phyloP scores from a whole-genome alignment of 257 asterid species.

The Solanum neorickii region DNA sequence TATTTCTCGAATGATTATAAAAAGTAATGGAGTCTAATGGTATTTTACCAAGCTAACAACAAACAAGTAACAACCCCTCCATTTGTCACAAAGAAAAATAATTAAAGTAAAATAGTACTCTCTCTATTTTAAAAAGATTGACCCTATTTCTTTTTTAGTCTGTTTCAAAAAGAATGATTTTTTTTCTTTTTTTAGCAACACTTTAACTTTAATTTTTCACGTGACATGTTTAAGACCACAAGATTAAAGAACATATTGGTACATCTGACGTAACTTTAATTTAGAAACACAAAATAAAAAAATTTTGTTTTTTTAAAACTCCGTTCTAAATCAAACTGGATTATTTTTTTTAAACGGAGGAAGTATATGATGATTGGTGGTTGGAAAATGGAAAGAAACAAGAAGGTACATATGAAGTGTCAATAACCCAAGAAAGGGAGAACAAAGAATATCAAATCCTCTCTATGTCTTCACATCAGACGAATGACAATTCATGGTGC shows the following conservation, averaged over 20 bases:
- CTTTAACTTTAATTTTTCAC: too few species aligned
- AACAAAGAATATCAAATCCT: conserved; percentile 18
- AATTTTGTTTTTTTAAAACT: rapidly evolving
- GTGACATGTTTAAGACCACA: too few species aligned
- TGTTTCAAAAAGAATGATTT: too few species aligned
- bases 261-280: too few species aligned
- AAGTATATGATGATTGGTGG: conserved; percentile 20
- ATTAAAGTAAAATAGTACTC: neutral
- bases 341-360: too few species aligned
- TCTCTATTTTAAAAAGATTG: too few species aligned
- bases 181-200: too few species aligned
- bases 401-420: conserved; percentile 15
- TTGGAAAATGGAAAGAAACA: conserved; percentile 23
- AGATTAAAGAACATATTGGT: too few species aligned
- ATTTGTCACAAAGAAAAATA: neutral
- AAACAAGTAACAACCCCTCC: neutral
- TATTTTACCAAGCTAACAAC: neutral
- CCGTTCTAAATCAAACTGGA: too few species aligned
- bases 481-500: conserved; percentile 7
- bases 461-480: conserved; percentile 9
- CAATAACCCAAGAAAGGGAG: conserved; percentile 9
- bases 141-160: too few species aligned
- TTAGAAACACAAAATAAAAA: too few species aligned
- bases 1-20: neutral
- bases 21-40: neutral